Percentiles rank a stretch among this genome's conserved stretches.
phyloP scores from a whole-genome alignment of 202 grass and related monocot genomes.

The Eragrostis tef region DNA sequence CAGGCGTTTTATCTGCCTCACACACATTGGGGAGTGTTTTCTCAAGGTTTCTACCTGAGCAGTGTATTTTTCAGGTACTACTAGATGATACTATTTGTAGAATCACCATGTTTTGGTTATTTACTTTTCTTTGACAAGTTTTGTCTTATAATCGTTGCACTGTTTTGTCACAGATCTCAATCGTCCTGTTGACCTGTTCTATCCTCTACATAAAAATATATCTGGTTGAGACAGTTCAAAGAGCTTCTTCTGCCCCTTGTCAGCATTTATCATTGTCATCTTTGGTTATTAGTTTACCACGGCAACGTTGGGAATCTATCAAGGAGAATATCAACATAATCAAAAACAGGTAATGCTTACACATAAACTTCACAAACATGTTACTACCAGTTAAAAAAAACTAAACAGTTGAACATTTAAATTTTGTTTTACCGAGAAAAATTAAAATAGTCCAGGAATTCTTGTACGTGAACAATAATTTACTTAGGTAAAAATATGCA shows the following conservation, averaged over 20 bases:
- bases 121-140: background rate
- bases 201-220: slow-evolving; percentile 80
- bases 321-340: slow-evolving; percentile 65
- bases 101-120: background rate
- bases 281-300: slow-evolving; percentile 53
- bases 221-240: slow-evolving; percentile 68
- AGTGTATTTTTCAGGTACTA: slow-evolving; percentile 77
- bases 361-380: background rate
- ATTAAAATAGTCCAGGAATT: background rate
- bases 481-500: background rate
- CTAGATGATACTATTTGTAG: background rate
- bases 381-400: background rate
- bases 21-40: slow-evolving; percentile 72
- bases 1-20: slow-evolving; percentile 72
- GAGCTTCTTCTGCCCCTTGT: slow-evolving; percentile 40
- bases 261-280: slow-evolving; percentile 48
- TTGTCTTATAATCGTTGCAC: background rate
- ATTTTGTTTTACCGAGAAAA: background rate
- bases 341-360: slow-evolving; percentile 53
- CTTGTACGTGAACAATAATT: background rate
- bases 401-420: background rate
- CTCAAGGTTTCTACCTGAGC: slow-evolving; percentile 69
- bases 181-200: slow-evolving; percentile 62
- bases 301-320: slow-evolving; percentile 64
- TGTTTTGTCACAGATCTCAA: slow-evolving; percentile 58